Base-by-base conservation (phyloP, 306 rosid species). In the Gastrolobium villosum region DNA sequence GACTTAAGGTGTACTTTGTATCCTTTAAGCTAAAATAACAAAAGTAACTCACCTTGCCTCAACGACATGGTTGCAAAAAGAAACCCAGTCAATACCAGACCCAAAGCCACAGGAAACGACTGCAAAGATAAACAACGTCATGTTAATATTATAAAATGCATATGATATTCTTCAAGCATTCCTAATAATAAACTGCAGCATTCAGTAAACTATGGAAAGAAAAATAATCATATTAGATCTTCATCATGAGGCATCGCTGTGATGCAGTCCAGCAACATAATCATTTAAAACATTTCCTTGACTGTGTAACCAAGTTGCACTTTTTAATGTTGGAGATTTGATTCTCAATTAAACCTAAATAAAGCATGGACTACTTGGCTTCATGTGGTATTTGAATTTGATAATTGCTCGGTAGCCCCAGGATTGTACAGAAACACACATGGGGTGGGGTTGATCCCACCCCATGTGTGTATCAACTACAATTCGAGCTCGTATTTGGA, bases 91-190 rank as follows among this genome's bases (percentile, higher is more conserved):
- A 93, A 68, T 71, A 87, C 93, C 48, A 93, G 82, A 34, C 84
- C 68, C 7, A 91, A 76, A 76, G 91, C 98, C 82, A 93, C 84
- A 30, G 94, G 94, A 85, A 93, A 91, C 54, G 93, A 91, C 96
- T 93, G 90, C 85, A 86, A 66, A 82, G 72, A 45, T 46, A 52
- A 75, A 45, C 37, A 35, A 50, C 53, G 46, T 2, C 39, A 77
- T 49, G 35, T 88, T 46, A 70, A 45, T 11, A 54, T 20, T 54
- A 28, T 49, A 32, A 20, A 10, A 55, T 53, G 69, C 10, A 69
- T 28, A 55, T 7, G 48, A 53, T 5, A 15, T 34, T 52, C 13
- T 74, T 49, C 55, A 39, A 68, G 41, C 4, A 75, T 45, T 52
- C 61, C 9, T 54, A 26, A 53, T 35, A 54, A 77, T 13, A 34